Conservation (phyloP, 2,329 filamentous ascomycete genomes). For the Paecilomyces sp. region DNA sequence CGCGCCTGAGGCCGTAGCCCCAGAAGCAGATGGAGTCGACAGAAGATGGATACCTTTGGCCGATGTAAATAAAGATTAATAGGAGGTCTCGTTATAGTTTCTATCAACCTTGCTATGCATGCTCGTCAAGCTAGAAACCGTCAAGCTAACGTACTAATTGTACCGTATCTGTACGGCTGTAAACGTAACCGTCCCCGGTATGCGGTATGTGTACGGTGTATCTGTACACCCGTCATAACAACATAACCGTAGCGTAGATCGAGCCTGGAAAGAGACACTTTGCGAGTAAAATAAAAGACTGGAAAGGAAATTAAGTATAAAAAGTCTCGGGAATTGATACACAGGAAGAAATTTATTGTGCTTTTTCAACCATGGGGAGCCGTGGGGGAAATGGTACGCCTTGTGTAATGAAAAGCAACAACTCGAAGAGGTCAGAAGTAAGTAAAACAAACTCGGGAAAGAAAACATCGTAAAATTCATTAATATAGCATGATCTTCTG, state of each 20-base stretch:
- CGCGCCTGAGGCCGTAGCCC: not conserved
- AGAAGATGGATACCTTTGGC: not conserved
- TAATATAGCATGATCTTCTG: not conserved
- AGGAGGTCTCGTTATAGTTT: not conserved
- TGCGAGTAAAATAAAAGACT: not conserved
- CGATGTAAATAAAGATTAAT: not conserved
- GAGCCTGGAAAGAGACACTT: not conserved
- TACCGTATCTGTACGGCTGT: not conserved
- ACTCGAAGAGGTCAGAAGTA: not conserved
- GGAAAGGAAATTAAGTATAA: not conserved
- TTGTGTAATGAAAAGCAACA: not conserved
- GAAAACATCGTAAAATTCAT: not conserved
- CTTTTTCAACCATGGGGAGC: not conserved
- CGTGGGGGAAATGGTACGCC: not conserved
- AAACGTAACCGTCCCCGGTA: not conserved
- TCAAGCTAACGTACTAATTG: not conserved
- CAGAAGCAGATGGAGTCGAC: not conserved
- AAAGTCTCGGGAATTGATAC: not conserved
- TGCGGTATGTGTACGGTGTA: not conserved
- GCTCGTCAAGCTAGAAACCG: not conserved
- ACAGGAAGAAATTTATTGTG: not conserved
- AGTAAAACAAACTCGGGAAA: not conserved
- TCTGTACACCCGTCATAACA: not conserved
- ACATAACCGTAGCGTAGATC: not conserved
- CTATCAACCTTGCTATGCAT: not conserved